phyloP scores from a whole-genome alignment of 345 rosid genomes.

The Adansonia digitata region DNA sequence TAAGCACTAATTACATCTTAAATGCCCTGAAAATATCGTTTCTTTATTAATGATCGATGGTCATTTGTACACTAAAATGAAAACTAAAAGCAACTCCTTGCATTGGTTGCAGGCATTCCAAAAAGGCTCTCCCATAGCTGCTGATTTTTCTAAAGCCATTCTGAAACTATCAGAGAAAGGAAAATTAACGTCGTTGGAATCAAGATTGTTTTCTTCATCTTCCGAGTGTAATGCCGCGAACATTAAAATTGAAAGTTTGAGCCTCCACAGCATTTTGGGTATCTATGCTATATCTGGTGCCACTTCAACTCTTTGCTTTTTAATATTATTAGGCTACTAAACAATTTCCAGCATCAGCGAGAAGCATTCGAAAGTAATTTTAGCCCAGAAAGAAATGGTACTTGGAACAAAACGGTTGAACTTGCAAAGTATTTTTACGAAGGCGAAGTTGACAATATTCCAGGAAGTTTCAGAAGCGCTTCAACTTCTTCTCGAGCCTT shows the following conservation, averaged over 20 bases:
- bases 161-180: conserved; percentile 37
- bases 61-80: too few relatives aligned
- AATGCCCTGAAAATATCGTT: too few relatives aligned
- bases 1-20: too few relatives aligned
- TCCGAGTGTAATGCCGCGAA: conserved; percentile 20
- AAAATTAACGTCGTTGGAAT: conserved; percentile 15
- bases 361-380: not conserved
- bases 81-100: too few relatives aligned
- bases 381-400: not conserved
- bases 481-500: not conserved
- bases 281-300: conserved; percentile 27
- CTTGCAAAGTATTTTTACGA: conserved; percentile 5
- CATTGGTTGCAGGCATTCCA: conserved; percentile 49
- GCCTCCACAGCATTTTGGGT: conserved; percentile 41
- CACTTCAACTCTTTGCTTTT: conserved; percentile 31
- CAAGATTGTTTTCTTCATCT: conserved; percentile 22
- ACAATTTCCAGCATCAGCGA: not conserved
- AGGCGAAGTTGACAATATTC: not conserved
- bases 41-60: too few relatives aligned
- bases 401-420: conserved; percentile 6
- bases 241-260: conserved; percentile 22
- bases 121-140: conserved; percentile 41
- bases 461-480: not conserved
- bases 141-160: conserved; percentile 42
- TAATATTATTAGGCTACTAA: conserved; percentile 15